Conservation (phyloP, 2,329 filamentous ascomycete species). For the Diaporthe velutina region DNA sequence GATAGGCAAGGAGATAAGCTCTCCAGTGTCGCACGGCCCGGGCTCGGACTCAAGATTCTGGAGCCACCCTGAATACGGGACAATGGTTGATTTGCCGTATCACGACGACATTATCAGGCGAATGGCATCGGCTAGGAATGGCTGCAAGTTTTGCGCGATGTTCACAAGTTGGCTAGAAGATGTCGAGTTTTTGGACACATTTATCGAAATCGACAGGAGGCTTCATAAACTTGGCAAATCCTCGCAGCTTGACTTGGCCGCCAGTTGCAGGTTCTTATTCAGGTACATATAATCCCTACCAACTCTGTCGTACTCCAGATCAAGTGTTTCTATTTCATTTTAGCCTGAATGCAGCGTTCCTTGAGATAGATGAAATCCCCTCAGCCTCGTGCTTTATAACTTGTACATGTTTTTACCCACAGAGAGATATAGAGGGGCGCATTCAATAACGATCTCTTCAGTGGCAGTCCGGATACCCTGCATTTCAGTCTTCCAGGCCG, state of each 20-base stretch:
- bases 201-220: not conserved
- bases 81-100: not conserved
- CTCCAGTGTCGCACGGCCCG: not conserved
- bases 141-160: not conserved
- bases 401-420: not conserved
- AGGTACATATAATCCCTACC: not conserved
- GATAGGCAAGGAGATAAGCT: not conserved
- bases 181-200: accelerated
- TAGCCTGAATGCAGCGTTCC: too few species aligned
- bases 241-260: not conserved
- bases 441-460: too few species aligned
- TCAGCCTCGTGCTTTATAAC: not conserved
- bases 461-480: not conserved
- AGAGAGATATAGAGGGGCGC: too few species aligned
- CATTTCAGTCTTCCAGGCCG: not conserved
- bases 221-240: not conserved
- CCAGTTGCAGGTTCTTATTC: not conserved
- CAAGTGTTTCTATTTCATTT: too few species aligned
- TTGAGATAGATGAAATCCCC: not conserved
- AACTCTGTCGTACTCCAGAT: too few species aligned
- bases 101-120: not conserved
- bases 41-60: not conserved
- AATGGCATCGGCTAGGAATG: not conserved
- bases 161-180: not conserved
- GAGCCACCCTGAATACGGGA: not conserved